Evolutionary conservation across 768 basidiomycete species (phyloP).

Genomic region (Chiua virens): DNA sequence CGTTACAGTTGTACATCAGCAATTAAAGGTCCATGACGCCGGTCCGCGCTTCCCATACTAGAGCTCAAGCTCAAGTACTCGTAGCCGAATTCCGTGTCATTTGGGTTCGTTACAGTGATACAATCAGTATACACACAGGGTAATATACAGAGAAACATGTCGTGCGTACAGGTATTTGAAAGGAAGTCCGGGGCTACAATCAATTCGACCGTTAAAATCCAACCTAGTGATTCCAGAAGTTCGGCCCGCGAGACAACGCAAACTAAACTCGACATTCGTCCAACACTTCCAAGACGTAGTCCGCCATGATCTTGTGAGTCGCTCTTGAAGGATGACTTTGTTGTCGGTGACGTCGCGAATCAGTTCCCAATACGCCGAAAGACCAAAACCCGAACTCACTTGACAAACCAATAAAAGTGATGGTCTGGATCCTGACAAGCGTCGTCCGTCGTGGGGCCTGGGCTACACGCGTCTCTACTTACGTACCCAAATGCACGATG

Average conservation of each 20-base stretch:
- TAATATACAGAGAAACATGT: too few relatives aligned
- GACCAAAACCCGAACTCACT: neutral
- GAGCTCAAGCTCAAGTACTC: too few relatives aligned
- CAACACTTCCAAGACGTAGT: slow-evolving; percentile 46
- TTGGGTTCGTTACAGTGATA: too few relatives aligned
- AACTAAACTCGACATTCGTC: slow-evolving; percentile 24
- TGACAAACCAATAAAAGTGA: slow-evolving; percentile 50
- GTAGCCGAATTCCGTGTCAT: too few relatives aligned
- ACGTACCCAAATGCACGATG: slow-evolving; percentile 49
- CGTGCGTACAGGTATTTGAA: too few relatives aligned
- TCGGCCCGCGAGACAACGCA: neutral
- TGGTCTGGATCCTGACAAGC: slow-evolving; percentile 44
- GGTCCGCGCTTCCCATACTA: too few relatives aligned
- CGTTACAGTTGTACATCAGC: too few relatives aligned
- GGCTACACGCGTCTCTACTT: slow-evolving; percentile 35
- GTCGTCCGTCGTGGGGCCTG: slow-evolving; percentile 33
- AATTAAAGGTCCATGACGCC: too few relatives aligned
- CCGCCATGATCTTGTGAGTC: slow-evolving; percentile 53
- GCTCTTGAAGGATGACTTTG: slow-evolving; percentile 50
- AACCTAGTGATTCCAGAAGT: too few relatives aligned
- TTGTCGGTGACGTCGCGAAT: neutral
- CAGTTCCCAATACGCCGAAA: neutral
- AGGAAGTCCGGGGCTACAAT: too few relatives aligned
- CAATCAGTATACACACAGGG: too few relatives aligned
- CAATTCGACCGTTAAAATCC: too few relatives aligned